Evolutionary conservation across 2,329 filamentous ascomycete species (phyloP).

Genomic region (Aurifilum marmelostoma): DNA sequence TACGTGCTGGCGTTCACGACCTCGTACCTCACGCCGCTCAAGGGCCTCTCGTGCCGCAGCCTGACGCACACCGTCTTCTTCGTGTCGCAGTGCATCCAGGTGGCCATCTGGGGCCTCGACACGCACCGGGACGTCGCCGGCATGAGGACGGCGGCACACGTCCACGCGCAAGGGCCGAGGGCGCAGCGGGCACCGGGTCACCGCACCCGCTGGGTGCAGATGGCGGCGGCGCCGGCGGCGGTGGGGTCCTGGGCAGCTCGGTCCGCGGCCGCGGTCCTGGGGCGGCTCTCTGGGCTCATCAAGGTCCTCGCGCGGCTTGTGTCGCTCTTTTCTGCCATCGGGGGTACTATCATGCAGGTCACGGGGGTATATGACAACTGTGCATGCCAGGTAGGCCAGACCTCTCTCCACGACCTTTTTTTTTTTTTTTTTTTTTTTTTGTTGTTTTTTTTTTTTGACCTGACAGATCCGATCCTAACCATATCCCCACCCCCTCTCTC

Average conservation of each 20-base stretch:
- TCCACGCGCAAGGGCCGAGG: background rate
- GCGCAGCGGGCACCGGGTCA: too few relatives aligned
- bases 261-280: background rate
- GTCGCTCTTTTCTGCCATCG: constrained; percentile 4
- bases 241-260: background rate
- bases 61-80: constrained; percentile 13
- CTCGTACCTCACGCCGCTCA: constrained; percentile 2
- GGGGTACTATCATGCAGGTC: constrained; percentile 10
- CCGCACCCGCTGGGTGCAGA: background rate
- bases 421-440: background rate
- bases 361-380: background rate
- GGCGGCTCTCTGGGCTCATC: background rate
- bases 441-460: background rate
- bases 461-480: too few relatives aligned
- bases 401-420: background rate
- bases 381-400: background rate
- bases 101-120: background rate
- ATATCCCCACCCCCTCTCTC: too few relatives aligned
- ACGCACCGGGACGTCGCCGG: background rate
- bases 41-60: constrained; percentile 1
- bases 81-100: background rate
- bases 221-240: too few relatives aligned
- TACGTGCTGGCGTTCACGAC: constrained; percentile 9
- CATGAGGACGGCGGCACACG: background rate
- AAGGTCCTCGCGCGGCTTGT: background rate